These are phyloP conservation scores for Gryganskiella cystojenkinii DNA, from an alignment of 192 early-diverging fungal species.

Conservation along the genomic window DNA sequence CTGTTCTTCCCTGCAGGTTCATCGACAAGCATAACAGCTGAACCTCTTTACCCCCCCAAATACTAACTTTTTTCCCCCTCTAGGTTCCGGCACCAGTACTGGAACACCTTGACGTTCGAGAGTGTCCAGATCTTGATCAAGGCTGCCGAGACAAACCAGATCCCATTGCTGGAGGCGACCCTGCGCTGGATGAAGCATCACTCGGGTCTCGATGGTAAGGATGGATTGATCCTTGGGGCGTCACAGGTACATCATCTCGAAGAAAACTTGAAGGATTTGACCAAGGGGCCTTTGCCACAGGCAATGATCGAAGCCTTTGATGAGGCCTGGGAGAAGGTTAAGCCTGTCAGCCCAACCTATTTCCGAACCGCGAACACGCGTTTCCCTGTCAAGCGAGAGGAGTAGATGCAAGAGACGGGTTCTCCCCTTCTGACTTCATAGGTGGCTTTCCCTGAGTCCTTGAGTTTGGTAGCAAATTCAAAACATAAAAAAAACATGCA, in stretches of 20 bases:
- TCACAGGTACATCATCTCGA: constrained; percentile 50
- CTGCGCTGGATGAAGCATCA: constrained; percentile 57
- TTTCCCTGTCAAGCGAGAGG: not conserved
- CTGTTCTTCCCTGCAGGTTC: not conserved
- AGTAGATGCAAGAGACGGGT: not conserved
- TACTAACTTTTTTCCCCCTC: not conserved
- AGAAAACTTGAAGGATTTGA: constrained; percentile 59
- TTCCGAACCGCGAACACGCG: constrained; percentile 12
- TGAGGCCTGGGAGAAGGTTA: constrained; percentile 61
- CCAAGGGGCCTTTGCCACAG: constrained; percentile 60
- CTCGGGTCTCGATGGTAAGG: constrained; percentile 16
- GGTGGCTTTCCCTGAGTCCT: too few relatives aligned
- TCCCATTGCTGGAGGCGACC: constrained; percentile 35
- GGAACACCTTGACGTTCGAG: constrained; percentile 56
- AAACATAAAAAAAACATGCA: too few relatives aligned
- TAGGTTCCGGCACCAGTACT: constrained; percentile 39
- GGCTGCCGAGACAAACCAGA: constrained; percentile 15
- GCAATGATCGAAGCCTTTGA: constrained; percentile 63
- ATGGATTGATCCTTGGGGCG: constrained; percentile 39
- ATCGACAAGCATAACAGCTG: not conserved
- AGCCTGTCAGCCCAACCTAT: constrained; percentile 24
- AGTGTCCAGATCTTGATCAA: constrained; percentile 55
- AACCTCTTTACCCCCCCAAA: not conserved
- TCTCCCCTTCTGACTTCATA: too few relatives aligned
- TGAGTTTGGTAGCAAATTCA: too few relatives aligned